Conservation (phyloP, 1,139 yeast genomes). For the Yamadazyma kanchanaburiensis region DNA sequence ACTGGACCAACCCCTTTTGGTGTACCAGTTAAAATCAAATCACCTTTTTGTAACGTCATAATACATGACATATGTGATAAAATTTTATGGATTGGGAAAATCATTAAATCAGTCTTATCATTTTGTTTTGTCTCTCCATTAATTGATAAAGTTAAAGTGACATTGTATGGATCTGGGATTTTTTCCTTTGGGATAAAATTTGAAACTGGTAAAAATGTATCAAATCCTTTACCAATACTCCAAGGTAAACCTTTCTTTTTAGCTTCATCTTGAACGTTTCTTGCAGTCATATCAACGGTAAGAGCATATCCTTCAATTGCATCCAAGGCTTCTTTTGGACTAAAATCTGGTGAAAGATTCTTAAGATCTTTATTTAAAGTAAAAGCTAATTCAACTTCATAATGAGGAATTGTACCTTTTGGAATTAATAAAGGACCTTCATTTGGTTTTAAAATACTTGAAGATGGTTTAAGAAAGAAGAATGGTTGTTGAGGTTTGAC, state of each 20-base stretch:
- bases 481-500: constrained; percentile 79
- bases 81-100: constrained; percentile 81
- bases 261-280: constrained; percentile 94
- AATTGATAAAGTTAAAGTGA: constrained; percentile 60
- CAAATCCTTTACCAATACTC: constrained; percentile 96
- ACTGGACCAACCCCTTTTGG: constrained; percentile 96
- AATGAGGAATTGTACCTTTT: constrained; percentile 76
- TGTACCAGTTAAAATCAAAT: constrained; percentile 89
- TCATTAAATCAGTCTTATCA: constrained; percentile 81
- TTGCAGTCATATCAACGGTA: constrained; percentile 90
- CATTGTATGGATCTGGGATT: constrained; percentile 74
- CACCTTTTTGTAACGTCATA: constrained; percentile 91
- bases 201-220: constrained; percentile 87
- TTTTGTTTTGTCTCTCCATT: constrained; percentile 72
- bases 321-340: constrained; percentile 67
- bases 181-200: constrained; percentile 60
- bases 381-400: constrained; percentile 90
- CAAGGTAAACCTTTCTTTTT: constrained; percentile 94
- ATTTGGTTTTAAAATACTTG: constrained; percentile 59
- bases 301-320: constrained; percentile 82
- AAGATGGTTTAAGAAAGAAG: constrained; percentile 84
- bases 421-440: constrained; percentile 83
- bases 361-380: constrained; percentile 62
- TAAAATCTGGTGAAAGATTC: constrained; percentile 58
- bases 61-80: constrained; percentile 77